Base-by-base conservation (phyloP, 805 yeast species). In the Barnettozyma wickerhamii region DNA sequence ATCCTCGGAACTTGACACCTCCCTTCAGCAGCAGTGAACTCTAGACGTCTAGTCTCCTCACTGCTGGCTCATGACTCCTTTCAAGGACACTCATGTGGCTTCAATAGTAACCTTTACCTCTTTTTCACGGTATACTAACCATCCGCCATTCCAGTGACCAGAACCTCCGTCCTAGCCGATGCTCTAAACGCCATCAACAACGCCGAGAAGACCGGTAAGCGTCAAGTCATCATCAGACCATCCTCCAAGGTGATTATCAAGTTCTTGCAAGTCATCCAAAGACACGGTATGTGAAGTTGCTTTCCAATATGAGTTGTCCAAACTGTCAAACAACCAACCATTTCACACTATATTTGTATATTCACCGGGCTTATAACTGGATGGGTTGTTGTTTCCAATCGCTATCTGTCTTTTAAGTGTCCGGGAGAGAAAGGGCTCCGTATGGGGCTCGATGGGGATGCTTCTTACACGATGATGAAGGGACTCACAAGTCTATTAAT, bases 151-250 rank as follows among this genome's bases (percentile, higher is more conserved):
- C 13, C n/a, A 26, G 9, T 90, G 97, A 87, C 96, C 71, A 89
- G 96, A 79, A 80, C 96, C 58, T 89, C 97, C 63, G 97, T 86
- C 72, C 84, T 89, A 73, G 96, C 96, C 68, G 97, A 89, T 78
- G 96, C 96, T 67, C 83, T 89, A 64, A 90, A 90, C 76, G 83
- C 95, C 63, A 90, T 89, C 74, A 88, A 89, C 91, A 89, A 90
- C 74, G 97, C 97, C 75, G 96, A 90, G 77, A 90, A 88, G 77
- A 82, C 96, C 74, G 97, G 97, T 74, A 90, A 89, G 81, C 85
- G 97, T 77, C 97, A 89, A 79, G 97, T 89, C 62, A 75, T 89
- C 69, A 84, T 89, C 75, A 86, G 96, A 81, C 97, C 97, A 55
- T 88, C 96, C 40, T 89, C 96, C 66, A 90, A 89, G 84, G 97